Base-by-base conservation (phyloP, 306 rosid genomes). In the Lablab purpureus region DNA sequence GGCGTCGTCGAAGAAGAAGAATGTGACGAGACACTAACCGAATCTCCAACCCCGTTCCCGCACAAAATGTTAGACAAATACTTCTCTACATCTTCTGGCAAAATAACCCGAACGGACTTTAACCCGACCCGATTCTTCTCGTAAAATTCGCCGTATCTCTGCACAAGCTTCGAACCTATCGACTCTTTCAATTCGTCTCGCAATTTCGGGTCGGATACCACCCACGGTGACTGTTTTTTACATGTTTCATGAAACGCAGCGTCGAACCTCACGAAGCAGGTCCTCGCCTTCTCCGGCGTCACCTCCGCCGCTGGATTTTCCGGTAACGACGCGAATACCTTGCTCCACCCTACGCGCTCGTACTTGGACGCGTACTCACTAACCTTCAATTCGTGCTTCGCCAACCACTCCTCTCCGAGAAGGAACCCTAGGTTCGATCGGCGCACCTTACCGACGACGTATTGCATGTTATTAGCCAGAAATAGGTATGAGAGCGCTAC, bases 381-480 rank as follows among this genome's bases (percentile, higher is more conserved):
- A 15, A 87, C 89, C 88, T 90, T 95, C 11, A 56, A 21, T 40
- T 92, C 92, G n/a, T 95, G 91, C 47, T 78, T 85, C 9, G 45
- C 43, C 22, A 92, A 55, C 99, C 97, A 92, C 2, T 84, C 84
- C 1, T 85, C 92, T 0, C 93, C 92, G 1, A 94, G 84, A 3
- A 88, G 56, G 71, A 74, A 47, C 22, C 80, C 83, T 27, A 94
- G 80, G 40, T 84, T 91, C 1, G 99, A 87, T 25, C 41, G 76
- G 10, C 87, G 86, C n/a, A 84, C 95, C 72, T 92, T 92, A 3
- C 0, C 78, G 28, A 94, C 90, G 63, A 92, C 85, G 83, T 94
- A 92, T 25, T 92, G 90, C 51, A 88, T 89, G 60, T 94, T 94
- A 75, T 94, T 92, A 1, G 97, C 93, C 4, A 94, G 83, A 76